A percentile compares a stretch with the other conserved stretches of the same genome.
These are phyloP conservation scores for Vitis hybrid DNA, from an alignment of 177 flowering plant genomes.

Conservation along the genomic window DNA sequence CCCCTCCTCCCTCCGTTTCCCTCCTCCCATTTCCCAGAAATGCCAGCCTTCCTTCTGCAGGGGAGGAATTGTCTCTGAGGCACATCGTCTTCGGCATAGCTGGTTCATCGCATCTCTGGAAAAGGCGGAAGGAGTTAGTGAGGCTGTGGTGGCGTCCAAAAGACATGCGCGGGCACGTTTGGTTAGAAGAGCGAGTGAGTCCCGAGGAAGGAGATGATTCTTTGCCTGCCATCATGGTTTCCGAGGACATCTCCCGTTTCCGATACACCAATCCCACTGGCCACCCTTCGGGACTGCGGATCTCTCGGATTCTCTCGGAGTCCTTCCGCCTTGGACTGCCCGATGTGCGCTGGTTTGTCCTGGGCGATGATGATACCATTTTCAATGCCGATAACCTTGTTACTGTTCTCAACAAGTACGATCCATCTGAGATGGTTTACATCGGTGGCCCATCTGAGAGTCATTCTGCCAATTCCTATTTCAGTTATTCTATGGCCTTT, in stretches of 20 bases:
- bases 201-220: conserved; percentile 20
- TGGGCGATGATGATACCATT: conserved; percentile 66
- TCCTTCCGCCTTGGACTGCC: conserved; percentile 45
- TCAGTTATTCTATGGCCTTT: conserved; percentile 60
- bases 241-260: conserved; percentile 59
- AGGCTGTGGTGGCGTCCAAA: conserved; percentile 63
- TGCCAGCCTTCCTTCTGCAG: background rate
- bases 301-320: conserved; percentile 55
- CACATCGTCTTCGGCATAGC: conserved; percentile 71
- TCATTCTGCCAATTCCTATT: conserved; percentile 56
- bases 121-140: conserved; percentile 47
- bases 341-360: conserved; percentile 65
- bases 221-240: conserved; percentile 50
- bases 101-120: conserved; percentile 59
- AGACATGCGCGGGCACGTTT: conserved; percentile 60
- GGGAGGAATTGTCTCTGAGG: conserved; percentile 22
- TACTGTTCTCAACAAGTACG: conserved; percentile 51
- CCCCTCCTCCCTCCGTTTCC: conserved; percentile 4
- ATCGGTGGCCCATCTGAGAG: conserved; percentile 63
- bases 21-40: background rate
- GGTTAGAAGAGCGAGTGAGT: conserved; percentile 47
- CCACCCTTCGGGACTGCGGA: conserved; percentile 61
- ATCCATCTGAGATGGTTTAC: conserved; percentile 49
- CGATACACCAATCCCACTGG: conserved; percentile 66
- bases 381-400: conserved; percentile 58